Evolutionary conservation across 2,329 filamentous ascomycete species (phyloP), one percentile per base, ranked within the genome.

Genomic region (Pseudopithomyces chartarum): DNA sequence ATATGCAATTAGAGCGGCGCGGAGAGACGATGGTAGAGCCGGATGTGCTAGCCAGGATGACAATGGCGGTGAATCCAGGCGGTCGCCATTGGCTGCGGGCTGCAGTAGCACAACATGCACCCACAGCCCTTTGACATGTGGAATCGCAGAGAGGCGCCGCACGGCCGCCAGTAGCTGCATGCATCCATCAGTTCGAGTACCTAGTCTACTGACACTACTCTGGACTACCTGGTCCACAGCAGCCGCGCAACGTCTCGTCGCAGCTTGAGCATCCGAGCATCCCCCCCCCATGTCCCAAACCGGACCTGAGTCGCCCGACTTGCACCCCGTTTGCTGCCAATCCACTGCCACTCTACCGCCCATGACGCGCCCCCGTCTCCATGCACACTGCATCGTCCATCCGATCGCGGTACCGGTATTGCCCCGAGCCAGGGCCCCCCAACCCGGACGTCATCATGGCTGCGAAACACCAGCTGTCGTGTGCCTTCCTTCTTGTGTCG

Each of bases 1-100:
- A 58, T 62, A 60, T 58, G 52, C 58, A 62, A 62, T 66, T 61
- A 66, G 58, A 60, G 62, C 54, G 56, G 57, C 60, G 46, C 44
- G 38, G 55, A 62, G 57, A 56, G 62, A 60, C 42, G 56, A 58
- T 39, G 45, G 45, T 53, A 52, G 56, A 56, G 46, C 58, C 56
- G 47, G 15, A 59, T 52, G 20, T 17, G 52, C 59, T 63, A 34
- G 52, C 52, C 49, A 20, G 55, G 44, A 29, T 44, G 8, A 7
- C n/a, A 42, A 20, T 43, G 48, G 43, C 56, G 23, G 55, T 43
- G 34, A 52, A 57, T 42, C 50, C 12, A n/a, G 34, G 48, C 42
- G n/a, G 39, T 7, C n/a, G 19, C 26, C 26, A 56, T 48, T 51
- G 54, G 40, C 22, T n/a, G 47, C 23, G 15, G 20, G 13, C 15